Percentiles rank a stretch among this genome's conserved stretches.
These are phyloP conservation scores for Melanogaster broomeanus DNA, from an alignment of 768 basidiomycete genomes.

Conservation along the genomic window DNA sequence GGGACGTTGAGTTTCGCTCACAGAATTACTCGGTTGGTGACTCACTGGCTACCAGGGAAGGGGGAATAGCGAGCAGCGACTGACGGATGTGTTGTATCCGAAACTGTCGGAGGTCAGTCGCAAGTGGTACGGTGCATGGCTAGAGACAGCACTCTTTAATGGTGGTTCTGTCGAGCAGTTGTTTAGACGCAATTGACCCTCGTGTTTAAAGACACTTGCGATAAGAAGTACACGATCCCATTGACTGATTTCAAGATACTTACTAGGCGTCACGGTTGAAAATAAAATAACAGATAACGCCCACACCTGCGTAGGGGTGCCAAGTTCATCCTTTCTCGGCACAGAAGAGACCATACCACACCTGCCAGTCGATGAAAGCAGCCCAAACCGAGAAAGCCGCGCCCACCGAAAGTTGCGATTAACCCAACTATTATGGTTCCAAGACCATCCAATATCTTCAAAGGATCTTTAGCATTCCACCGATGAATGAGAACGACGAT, in stretches of 20 bases:
- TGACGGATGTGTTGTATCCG: conserved; percentile 55
- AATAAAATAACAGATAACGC: conserved; percentile 47
- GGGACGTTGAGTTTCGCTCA: neutral
- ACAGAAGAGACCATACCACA: conserved; percentile 23
- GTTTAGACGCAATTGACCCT: neutral
- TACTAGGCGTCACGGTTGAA: conserved; percentile 59
- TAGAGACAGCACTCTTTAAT: conserved; percentile 44
- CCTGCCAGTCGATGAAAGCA: conserved; percentile 66
- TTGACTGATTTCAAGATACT: conserved; percentile 50
- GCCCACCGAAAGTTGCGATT: conserved; percentile 48
- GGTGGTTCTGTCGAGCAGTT: conserved; percentile 46
- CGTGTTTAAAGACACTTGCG: conserved; percentile 43
- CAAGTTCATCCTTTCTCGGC: neutral
- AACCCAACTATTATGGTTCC: conserved; percentile 57
- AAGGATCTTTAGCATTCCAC: neutral
- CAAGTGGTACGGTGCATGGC: neutral
- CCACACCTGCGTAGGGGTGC: neutral
- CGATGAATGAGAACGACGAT: no score
- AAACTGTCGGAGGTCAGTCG: conserved; percentile 42
- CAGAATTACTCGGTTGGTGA: neutral
- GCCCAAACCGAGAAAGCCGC: conserved; percentile 38
- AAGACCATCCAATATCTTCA: conserved; percentile 48
- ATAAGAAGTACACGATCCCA: conserved; percentile 70
- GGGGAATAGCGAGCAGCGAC: conserved; percentile 67
- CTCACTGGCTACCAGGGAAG: conserved; percentile 64